These are phyloP conservation scores for Talaromyces sp. DNA, from an alignment of 2,329 filamentous ascomycete species.

Conservation along the genomic window DNA sequence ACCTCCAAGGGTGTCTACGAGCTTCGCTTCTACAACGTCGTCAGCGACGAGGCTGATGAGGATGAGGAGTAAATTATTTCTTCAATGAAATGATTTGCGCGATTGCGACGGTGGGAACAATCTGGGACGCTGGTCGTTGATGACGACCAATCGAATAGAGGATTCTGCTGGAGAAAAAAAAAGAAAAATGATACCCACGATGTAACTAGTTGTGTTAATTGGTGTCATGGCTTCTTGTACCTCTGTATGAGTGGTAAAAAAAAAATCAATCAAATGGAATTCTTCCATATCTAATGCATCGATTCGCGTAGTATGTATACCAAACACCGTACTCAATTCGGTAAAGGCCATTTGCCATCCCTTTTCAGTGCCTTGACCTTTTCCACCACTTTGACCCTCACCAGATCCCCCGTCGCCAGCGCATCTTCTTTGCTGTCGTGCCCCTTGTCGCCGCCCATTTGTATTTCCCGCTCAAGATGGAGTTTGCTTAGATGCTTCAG, in stretches of 20 bases:
- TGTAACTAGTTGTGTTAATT: constrained; percentile 6
- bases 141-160: not conserved
- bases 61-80: constrained; percentile 81
- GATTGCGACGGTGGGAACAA: not conserved
- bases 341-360: constrained; percentile 44
- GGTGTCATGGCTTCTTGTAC: constrained; percentile 9
- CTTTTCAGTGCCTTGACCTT: constrained; percentile 65
- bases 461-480: constrained; percentile 73
- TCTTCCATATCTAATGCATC: not conserved
- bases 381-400: constrained; percentile 65
- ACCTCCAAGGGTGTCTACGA: constrained; percentile 98
- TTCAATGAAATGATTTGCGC: constrained; percentile 4
- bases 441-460: constrained; percentile 62
- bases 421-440: constrained; percentile 95
- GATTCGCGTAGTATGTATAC: not conserved
- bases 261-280: not conserved
- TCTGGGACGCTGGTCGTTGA: not conserved
- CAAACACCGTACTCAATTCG: constrained; percentile 34
- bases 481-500: constrained; percentile 70
- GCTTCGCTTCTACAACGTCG: constrained; percentile 99
- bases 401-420: constrained; percentile 79
- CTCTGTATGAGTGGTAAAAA: not conserved
- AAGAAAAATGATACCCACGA: constrained; percentile 7
- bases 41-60: constrained; percentile 95
- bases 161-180: not conserved